Conservation (phyloP, 2,329 filamentous ascomycete genomes). For the Penicillium janthinellum region DNA sequence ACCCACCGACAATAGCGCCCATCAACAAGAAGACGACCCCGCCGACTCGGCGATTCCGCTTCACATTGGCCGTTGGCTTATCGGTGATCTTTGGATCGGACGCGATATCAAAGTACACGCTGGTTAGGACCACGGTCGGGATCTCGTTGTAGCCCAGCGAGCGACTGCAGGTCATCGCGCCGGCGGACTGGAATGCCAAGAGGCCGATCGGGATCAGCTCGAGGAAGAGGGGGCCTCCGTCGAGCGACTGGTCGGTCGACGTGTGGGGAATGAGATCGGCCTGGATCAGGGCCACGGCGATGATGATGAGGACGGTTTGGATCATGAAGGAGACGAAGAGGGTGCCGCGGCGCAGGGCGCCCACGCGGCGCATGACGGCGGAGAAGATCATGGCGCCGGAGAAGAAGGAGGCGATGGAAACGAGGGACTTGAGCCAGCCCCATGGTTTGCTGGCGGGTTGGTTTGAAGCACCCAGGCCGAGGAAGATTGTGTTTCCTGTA, state of each 20-base stretch:
- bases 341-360: conserved; percentile 37
- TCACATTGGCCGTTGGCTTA: conserved; percentile 41
- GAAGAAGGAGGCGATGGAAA: conserved; percentile 47
- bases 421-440: conserved; percentile 49
- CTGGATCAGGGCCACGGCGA: conserved; percentile 45
- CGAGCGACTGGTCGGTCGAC: conserved; percentile 20
- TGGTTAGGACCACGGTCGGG: conserved; percentile 50
- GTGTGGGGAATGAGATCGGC: conserved; percentile 41
- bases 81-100: conserved; percentile 42
- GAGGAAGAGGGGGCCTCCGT: conserved; percentile 37
- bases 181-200: conserved; percentile 49
- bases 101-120: conserved; percentile 50
- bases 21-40: conserved; percentile 42
- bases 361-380: conserved; percentile 38
- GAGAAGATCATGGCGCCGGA: conserved; percentile 46
- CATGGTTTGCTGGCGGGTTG: conserved; percentile 43
- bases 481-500: conserved; percentile 51
- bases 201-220: conserved; percentile 47
- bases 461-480: conserved; percentile 47
- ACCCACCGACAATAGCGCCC: conserved; percentile 47
- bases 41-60: conserved; percentile 42
- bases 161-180: conserved; percentile 47
- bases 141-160: conserved; percentile 47
- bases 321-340: conserved; percentile 46
- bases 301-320: conserved; percentile 42